These are phyloP conservation scores for Rubia balearica DNA, from an alignment of 305 asterid genomes.

Conservation along the genomic window DNA sequence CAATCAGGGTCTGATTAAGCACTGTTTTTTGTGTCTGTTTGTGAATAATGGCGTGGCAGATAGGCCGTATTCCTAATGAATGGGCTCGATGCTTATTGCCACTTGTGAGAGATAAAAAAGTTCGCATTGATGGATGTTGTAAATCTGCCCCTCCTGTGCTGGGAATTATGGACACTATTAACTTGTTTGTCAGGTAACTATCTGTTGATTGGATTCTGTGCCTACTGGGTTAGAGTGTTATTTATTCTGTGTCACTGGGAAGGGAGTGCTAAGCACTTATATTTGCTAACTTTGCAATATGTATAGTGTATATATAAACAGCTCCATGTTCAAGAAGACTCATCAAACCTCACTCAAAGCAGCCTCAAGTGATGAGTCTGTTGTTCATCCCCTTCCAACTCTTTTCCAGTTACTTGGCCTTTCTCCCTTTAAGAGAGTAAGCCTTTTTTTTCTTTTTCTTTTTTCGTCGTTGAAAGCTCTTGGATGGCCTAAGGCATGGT, in stretches of 20 bases:
- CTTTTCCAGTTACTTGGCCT: slow-evolving; percentile 77
- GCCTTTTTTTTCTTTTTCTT: slow-evolving; percentile 5
- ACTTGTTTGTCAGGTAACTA: slow-evolving; percentile 57
- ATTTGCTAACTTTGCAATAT: slow-evolving; percentile 27
- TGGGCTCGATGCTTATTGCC: slow-evolving; percentile 95
- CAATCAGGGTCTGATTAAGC: background rate
- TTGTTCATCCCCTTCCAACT: slow-evolving; percentile 81
- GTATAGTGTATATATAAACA: slow-evolving; percentile 65
- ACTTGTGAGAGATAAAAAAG: slow-evolving; percentile 78
- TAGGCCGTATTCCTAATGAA: slow-evolving; percentile 97
- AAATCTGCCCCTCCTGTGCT: slow-evolving; percentile 72
- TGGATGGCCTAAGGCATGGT: background rate
- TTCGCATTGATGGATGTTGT: slow-evolving; percentile 58
- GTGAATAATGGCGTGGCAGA: slow-evolving; percentile 36
- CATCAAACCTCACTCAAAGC: slow-evolving; percentile 65
- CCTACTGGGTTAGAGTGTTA: slow-evolving; percentile 1
- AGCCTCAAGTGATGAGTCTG: slow-evolving; percentile 61
- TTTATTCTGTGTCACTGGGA: background rate
- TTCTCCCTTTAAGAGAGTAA: slow-evolving; percentile 81
- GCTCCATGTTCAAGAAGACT: slow-evolving; percentile 66
- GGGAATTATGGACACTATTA: slow-evolving; percentile 81
- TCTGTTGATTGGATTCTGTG: slow-evolving; percentile 13
- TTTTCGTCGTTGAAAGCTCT: background rate
- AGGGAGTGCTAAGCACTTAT: background rate
- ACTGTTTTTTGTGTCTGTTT: background rate